Evolutionary conservation across 305 asterid genomes (phyloP), one percentile per base, ranked within the genome.

Genomic region (Solanum hybrid): DNA sequence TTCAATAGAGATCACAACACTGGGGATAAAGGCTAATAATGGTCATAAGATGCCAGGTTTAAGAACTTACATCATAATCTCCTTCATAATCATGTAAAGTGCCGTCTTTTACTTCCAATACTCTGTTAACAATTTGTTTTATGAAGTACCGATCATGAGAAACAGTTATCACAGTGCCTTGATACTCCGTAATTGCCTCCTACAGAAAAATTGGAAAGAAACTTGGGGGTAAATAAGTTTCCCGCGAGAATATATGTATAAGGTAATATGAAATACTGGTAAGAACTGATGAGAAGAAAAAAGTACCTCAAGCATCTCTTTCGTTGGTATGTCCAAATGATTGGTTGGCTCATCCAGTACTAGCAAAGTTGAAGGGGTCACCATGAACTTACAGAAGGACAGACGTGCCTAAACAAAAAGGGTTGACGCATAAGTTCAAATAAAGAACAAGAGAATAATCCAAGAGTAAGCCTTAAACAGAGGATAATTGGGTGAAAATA

Each of bases 371-470:
- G 99, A 96, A 84, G 99, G 99, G 72, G 92, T 94, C 87, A 97
- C 99, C 99, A 97, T 96, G 95, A 97, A 97, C 95, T 97, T 97
- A 95, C 99, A 96, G 90, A 97, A 97, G 72, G 99, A 96, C 78
- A 97, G 99, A 29, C 99, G 97, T 78, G 99, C 99, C 99, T 96
- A 92, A 76, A 79, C 34, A 87, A 64, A 77, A 6, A 78, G 3
- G 26, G 6, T 78, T 69, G 31, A 86, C 11, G 64, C 87, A 77
- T 35, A 14, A 78, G 88, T 69, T 45, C 78, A 66, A 0, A n/a
- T 76, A 6, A 10, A 1, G 64, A 45, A 64, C 42, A 32, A 89
- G 32, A 76, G 64, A 27, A 42, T 10, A 31, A 32, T 10, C 42
- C 29, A 1, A 29, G 29, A 0, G 31, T 29, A 17, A 17, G 38